A percentile compares a stretch with the other conserved stretches of the same genome.
Conservation (phyloP, 2,329 filamentous ascomycete genomes). For the Plenodomus lindquistii region DNA sequence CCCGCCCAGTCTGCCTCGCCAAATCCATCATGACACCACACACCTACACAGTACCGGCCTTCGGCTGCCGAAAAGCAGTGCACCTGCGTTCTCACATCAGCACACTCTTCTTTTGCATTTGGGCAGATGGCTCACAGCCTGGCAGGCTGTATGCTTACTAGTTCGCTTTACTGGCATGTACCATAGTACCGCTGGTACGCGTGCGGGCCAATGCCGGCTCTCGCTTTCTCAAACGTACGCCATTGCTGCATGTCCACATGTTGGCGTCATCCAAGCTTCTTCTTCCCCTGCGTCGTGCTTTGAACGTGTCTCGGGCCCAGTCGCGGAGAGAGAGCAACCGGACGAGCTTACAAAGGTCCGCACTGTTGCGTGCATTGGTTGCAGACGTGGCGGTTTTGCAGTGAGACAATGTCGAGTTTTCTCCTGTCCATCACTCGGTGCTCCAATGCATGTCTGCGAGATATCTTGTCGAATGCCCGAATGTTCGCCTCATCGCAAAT, state of each 20-base stretch:
- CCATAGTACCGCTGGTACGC: too few species aligned
- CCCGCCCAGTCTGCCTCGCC: conserved; percentile 20
- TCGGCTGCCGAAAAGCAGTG: background rate
- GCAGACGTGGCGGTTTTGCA: too few species aligned
- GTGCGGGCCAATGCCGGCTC: background rate
- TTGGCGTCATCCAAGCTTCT: background rate
- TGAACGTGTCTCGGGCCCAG: background rate
- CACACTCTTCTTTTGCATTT: background rate
- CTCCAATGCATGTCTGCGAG: too few species aligned
- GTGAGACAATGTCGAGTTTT: background rate
- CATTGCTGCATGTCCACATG: background rate
- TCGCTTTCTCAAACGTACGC: background rate
- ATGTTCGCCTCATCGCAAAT: too few species aligned
- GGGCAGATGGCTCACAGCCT: too few species aligned
- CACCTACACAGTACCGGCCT: conserved; percentile 1
- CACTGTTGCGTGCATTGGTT: too few species aligned
- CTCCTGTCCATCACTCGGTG: background rate
- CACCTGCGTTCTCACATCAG: background rate
- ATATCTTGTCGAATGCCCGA: too few species aligned
- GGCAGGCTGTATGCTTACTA: background rate
- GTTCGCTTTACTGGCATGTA: too few species aligned
- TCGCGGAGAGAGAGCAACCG: too few species aligned
- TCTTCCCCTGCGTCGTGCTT: background rate
- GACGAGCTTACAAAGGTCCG: too few species aligned
- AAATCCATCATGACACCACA: conserved; percentile 15